phyloP scores from a whole-genome alignment of 1,139 yeast genomes.

The Pichia sp. region DNA sequence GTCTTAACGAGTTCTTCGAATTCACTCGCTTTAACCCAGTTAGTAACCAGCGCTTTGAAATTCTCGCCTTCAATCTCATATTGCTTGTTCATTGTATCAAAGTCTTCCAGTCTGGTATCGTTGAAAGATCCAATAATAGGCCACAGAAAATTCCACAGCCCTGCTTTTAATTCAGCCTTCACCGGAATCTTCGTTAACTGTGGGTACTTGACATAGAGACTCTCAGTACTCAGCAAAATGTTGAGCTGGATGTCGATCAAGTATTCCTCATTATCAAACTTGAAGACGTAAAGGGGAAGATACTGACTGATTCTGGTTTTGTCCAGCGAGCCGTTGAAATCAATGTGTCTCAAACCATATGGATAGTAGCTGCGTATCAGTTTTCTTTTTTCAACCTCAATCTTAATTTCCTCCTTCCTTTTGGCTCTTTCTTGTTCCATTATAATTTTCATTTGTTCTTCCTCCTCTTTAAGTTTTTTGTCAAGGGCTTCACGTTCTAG shows the following conservation, averaged over 20 bases:
- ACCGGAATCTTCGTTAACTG: slow-evolving; percentile 22
- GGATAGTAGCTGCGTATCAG: slow-evolving; percentile 53
- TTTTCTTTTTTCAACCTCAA: slow-evolving; percentile 33
- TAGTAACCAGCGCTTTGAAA: slow-evolving; percentile 22
- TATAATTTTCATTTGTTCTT: slow-evolving; percentile 16
- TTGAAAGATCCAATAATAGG: slow-evolving; percentile 43
- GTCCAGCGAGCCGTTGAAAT: slow-evolving; percentile 30
- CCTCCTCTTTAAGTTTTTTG: slow-evolving; percentile 30
- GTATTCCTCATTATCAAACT: slow-evolving; percentile 34
- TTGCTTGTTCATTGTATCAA: slow-evolving; percentile 13
- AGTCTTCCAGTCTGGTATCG: slow-evolving; percentile 16
- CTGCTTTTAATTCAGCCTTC: slow-evolving; percentile 35
- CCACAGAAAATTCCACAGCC: slow-evolving; percentile 48
- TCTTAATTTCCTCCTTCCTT: slow-evolving; percentile 30
- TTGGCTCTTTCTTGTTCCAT: slow-evolving; percentile 30
- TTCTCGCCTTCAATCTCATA: slow-evolving; percentile 23
- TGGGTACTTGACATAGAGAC: slow-evolving; percentile 30
- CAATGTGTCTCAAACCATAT: slow-evolving; percentile 49
- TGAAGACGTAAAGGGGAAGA: slow-evolving; percentile 44
- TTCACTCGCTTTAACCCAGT: slow-evolving; percentile 24
- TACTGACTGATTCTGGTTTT: slow-evolving; percentile 31
- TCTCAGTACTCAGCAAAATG: slow-evolving; percentile 44
- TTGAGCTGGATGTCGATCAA: slow-evolving; percentile 64
- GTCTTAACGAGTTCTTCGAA: slow-evolving; percentile 16
- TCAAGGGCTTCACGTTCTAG: slow-evolving; percentile 29